These are phyloP conservation scores for Debaryomycetaceae sp. DNA, from an alignment of 1,139 yeast genomes.

Conservation along the genomic window DNA sequence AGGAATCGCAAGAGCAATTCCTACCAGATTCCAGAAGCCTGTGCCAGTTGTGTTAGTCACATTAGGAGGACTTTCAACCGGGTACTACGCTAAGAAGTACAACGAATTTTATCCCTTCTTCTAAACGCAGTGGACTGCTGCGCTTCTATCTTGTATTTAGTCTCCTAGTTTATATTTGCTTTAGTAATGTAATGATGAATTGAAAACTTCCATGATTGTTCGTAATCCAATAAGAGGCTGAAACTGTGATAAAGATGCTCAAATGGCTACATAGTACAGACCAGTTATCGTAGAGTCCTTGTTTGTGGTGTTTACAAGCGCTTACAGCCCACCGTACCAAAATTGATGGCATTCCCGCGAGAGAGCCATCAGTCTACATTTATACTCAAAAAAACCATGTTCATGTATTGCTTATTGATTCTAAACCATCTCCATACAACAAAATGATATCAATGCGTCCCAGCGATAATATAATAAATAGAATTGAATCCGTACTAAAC, in stretches of 20 bases:
- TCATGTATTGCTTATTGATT: background rate
- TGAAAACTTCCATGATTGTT: background rate
- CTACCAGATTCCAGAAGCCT: conserved; percentile 61
- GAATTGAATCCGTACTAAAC: background rate
- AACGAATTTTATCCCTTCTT: conserved; percentile 56
- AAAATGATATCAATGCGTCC: background rate
- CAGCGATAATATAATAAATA: background rate
- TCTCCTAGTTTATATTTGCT: background rate
- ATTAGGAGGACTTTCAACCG: conserved; percentile 63
- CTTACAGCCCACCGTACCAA: too few species aligned
- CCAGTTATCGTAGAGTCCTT: too few species aligned
- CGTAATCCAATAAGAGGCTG: background rate
- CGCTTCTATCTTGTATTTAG: background rate
- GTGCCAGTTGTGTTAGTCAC: conserved; percentile 66
- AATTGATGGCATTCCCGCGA: too few species aligned
- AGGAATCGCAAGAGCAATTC: conserved; percentile 65
- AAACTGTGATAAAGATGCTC: too few species aligned
- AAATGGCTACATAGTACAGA: too few species aligned
- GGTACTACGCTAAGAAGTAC: conserved; percentile 71
- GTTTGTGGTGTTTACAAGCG: too few species aligned
- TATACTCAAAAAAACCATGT: background rate
- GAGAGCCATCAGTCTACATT: background rate
- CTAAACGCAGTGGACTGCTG: conserved; percentile 4
- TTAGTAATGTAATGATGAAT: background rate
- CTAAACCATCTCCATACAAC: background rate